Conservation (phyloP, 2,329 filamentous ascomycete genomes). For the Xylariomycetidae sp. region DNA sequence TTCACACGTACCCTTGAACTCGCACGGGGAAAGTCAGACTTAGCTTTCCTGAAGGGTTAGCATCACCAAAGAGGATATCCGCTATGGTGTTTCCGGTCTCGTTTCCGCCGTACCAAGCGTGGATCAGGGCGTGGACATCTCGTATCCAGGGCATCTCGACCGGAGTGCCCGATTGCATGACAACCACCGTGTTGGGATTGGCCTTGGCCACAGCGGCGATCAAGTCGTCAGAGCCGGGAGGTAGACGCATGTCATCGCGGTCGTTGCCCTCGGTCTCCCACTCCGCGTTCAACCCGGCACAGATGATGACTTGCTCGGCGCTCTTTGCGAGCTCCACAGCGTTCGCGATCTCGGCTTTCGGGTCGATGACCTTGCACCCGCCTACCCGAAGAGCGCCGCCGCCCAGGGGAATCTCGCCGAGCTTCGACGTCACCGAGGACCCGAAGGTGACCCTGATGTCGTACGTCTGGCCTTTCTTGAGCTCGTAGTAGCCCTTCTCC, state of each 20-base stretch:
- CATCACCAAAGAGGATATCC: slow-evolving; percentile 69
- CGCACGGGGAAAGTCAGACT: slow-evolving; percentile 67
- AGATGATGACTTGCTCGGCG: slow-evolving; percentile 73
- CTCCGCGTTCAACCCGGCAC: slow-evolving; percentile 72
- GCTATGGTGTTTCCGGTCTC: slow-evolving; percentile 79
- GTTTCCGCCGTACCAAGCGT: slow-evolving; percentile 86
- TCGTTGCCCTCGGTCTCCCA: slow-evolving; percentile 80
- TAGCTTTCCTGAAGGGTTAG: slow-evolving; percentile 71
- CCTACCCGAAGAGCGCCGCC: slow-evolving; percentile 60
- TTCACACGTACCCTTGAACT: no score
- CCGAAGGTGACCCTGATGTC: slow-evolving; percentile 55
- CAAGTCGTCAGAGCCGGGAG: slow-evolving; percentile 65
- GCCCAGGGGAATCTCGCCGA: slow-evolving; percentile 48
- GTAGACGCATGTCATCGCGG: slow-evolving; percentile 73
- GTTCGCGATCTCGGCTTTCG: slow-evolving; percentile 55
- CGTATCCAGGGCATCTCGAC: slow-evolving; percentile 66
- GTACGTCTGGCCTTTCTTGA: slow-evolving; percentile 58
- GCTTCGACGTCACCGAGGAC: slow-evolving; percentile 53
- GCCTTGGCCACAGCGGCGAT: slow-evolving; percentile 61
- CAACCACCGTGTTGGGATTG: slow-evolving; percentile 66
- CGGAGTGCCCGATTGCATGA: slow-evolving; percentile 74
- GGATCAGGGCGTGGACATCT: slow-evolving; percentile 55
- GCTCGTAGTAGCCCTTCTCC: slow-evolving; percentile 52
- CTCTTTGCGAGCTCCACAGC: slow-evolving; percentile 64
- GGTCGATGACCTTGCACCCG: slow-evolving; percentile 53